Percentiles rank a stretch among this genome's conserved stretches.
These are phyloP conservation scores for Chenopodium suecicum DNA, from an alignment of 148 eudicot genomes.

Conservation along the genomic window DNA sequence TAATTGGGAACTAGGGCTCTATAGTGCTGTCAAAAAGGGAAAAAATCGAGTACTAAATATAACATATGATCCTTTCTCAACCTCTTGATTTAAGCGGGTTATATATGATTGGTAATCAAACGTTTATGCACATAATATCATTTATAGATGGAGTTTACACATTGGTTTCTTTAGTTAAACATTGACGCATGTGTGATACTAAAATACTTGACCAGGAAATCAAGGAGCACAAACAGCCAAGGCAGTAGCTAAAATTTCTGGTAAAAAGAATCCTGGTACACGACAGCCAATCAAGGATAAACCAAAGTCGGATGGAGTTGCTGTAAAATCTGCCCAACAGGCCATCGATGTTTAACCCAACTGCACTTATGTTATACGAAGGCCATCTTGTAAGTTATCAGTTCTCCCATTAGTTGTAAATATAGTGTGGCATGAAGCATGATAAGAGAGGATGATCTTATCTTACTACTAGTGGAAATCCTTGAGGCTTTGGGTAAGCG, in stretches of 20 bases:
- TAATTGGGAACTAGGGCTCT: neutral
- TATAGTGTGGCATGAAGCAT: constrained; percentile 24
- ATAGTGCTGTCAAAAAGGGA: neutral
- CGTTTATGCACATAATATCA: neutral
- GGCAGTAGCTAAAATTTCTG: constrained; percentile 41
- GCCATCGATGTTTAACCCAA: constrained; percentile 17
- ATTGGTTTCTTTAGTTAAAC: neutral
- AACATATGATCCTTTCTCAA: no score
- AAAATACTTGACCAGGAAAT: constrained; percentile 42
- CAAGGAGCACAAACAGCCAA: constrained; percentile 43
- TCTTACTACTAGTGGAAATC: neutral
- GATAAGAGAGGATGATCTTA: neutral
- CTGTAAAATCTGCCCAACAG: constrained; percentile 27
- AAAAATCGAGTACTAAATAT: no score
- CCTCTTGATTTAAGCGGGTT: neutral
- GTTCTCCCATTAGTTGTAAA: constrained; percentile 14
- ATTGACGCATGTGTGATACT: neutral
- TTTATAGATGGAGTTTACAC: neutral
- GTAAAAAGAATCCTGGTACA: constrained; percentile 38
- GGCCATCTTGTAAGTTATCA: neutral
- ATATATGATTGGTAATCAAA: neutral
- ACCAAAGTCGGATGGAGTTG: constrained; percentile 34
- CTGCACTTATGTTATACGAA: neutral
- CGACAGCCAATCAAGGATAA: constrained; percentile 46
- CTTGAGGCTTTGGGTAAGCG: constrained; percentile 2